phyloP scores from a whole-genome alignment of 140 eudicot species.

The Oenanthe javanica region DNA sequence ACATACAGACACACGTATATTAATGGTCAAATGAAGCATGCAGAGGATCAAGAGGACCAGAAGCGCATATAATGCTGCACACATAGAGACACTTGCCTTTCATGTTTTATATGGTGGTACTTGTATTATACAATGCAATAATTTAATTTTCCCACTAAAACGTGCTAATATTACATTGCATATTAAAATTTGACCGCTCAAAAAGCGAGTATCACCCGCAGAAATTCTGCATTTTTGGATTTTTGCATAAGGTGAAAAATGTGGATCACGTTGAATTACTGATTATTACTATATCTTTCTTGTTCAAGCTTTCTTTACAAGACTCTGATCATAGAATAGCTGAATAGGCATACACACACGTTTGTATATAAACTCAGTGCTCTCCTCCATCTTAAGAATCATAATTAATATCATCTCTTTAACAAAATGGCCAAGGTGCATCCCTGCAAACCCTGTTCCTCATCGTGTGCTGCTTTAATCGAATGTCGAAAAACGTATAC shows the following conservation, averaged over 20 bases:
- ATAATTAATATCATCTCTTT: neutral
- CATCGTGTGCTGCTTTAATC: slow-evolving; percentile 16
- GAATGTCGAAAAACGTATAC: slow-evolving; percentile 39
- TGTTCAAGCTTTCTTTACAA: neutral
- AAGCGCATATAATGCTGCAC: neutral
- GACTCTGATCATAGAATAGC: neutral
- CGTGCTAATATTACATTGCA: neutral
- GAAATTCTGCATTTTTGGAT: neutral
- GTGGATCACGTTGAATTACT: neutral
- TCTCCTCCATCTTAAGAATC: neutral
- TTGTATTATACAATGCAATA: neutral
- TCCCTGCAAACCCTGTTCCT: slow-evolving; percentile 19
- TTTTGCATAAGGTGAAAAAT: neutral
- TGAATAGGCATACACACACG: neutral
- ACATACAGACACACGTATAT: neutral
- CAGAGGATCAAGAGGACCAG: neutral
- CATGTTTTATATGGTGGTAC: neutral
- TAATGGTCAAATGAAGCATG: too few relatives aligned
- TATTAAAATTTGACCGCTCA: neutral
- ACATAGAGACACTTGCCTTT: neutral
- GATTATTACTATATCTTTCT: neutral
- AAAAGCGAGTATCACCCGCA: neutral
- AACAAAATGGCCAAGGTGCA: slow-evolving; percentile 32
- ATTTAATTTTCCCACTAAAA: neutral
- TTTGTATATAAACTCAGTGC: neutral